A percentile compares a stretch with the other conserved stretches of the same genome.
Conservation (phyloP, 2,329 filamentous ascomycete species). For the Purpureocillium takamizusanense region DNA sequence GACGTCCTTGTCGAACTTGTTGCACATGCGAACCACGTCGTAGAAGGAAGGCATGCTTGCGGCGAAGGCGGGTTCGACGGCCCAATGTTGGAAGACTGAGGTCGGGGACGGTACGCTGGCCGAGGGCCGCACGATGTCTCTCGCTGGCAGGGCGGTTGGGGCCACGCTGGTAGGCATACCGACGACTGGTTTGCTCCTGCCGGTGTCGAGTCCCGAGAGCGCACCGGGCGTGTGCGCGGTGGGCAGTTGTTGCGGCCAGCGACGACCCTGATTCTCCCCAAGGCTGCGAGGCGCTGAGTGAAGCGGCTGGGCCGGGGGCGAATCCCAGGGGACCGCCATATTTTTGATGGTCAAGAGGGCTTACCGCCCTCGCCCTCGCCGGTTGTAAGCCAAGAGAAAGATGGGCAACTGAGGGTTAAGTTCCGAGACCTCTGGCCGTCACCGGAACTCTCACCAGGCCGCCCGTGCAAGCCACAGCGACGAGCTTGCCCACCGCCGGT, state of each 20-base stretch:
- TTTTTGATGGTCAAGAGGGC: no score
- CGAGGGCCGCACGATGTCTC: neutral
- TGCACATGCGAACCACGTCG: conserved; percentile 14
- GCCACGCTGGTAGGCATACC: conserved; percentile 2
- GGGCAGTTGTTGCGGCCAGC: no score
- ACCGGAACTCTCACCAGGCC: neutral
- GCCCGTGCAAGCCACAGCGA: conserved; percentile 4
- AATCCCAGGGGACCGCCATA: no score
- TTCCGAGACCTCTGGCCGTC: conserved; percentile 1
- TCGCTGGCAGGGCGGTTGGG: neutral
- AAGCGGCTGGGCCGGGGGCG: no score
- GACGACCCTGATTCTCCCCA: no score
- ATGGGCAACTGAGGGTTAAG: neutral
- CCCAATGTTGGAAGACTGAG: conserved; percentile 5
- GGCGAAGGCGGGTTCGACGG: neutral
- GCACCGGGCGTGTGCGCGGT: no score
- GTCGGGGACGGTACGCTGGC: neutral
- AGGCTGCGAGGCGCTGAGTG: no score
- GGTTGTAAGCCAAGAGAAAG: no score
- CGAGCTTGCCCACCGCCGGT: neutral
- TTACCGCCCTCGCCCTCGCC: no score
- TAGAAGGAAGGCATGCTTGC: conserved; percentile 7
- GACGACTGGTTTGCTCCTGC: neutral
- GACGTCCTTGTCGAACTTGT: conserved; percentile 15
- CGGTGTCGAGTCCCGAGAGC: no score